Evolutionary conservation across 1,284 basidiomycete species (phyloP).

Genomic region (Exobasidium cylindrosporum): DNA sequence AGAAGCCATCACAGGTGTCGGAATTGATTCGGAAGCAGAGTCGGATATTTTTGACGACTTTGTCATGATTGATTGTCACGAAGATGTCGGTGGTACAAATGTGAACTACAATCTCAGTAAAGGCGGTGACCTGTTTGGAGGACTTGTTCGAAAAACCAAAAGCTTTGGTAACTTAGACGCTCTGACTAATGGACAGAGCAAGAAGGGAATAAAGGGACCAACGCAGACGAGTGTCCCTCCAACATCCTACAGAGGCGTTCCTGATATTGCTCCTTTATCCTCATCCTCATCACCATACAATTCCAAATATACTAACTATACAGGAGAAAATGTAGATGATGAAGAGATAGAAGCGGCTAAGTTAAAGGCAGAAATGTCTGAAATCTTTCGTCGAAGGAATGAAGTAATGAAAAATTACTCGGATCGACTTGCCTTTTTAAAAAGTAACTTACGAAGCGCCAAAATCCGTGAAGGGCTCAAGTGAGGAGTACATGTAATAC

Average conservation of each 20-base stretch:
- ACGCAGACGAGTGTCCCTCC: not conserved
- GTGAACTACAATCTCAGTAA: not conserved
- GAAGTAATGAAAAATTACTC: constrained; percentile 35
- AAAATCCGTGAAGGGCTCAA: constrained; percentile 37
- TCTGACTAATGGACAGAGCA: not conserved
- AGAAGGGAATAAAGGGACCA: not conserved
- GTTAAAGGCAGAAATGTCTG: constrained; percentile 25
- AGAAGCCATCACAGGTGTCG: not conserved
- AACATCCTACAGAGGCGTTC: constrained; percentile 2
- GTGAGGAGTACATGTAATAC: no score
- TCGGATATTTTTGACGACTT: not conserved
- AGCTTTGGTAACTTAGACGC: not conserved
- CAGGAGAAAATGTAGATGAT: constrained; percentile 4
- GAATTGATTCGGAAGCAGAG: not conserved
- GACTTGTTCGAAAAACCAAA: not conserved
- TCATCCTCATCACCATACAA: not conserved
- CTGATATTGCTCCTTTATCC: not conserved
- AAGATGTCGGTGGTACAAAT: not conserved
- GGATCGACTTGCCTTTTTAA: constrained; percentile 32
- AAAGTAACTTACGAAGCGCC: constrained; percentile 37
- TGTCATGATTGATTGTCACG: not conserved
- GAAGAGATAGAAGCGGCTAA: constrained; percentile 11
- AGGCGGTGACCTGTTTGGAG: not conserved
- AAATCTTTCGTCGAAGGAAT: constrained; percentile 22
- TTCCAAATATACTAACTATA: not conserved